These are phyloP conservation scores for Kodamaea suecica DNA, from an alignment of 1,139 yeast genomes.

Conservation along the genomic window DNA sequence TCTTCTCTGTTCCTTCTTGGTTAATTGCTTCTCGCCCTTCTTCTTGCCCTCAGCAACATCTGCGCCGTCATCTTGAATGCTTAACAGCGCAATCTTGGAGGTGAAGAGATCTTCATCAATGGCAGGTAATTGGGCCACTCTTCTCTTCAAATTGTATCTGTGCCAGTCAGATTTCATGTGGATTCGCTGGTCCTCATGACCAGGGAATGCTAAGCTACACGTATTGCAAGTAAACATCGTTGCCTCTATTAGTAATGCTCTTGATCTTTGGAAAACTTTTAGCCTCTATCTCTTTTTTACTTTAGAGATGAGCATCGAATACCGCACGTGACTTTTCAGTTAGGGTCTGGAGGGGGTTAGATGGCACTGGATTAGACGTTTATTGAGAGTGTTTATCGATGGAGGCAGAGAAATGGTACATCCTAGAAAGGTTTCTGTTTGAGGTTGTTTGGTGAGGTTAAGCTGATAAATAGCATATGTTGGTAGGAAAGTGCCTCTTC, in stretches of 20 bases:
- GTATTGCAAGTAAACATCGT: constrained; percentile 42
- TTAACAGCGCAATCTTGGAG: constrained; percentile 40
- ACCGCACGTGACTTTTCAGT: no score
- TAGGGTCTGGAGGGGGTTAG: no score
- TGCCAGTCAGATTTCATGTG: constrained; percentile 77
- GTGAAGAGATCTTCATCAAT: constrained; percentile 49
- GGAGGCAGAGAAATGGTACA: no score
- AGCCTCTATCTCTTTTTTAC: no score
- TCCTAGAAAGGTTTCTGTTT: no score
- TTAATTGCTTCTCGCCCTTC: constrained; percentile 33
- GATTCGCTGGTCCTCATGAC: constrained; percentile 40
- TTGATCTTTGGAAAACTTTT: neutral
- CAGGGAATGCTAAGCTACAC: constrained; percentile 40
- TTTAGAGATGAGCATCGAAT: no score
- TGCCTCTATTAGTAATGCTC: constrained; percentile 1
- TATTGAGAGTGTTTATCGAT: no score
- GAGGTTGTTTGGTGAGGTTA: no score
- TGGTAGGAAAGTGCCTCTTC: no score
- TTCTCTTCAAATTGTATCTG: constrained; percentile 57
- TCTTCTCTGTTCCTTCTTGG: constrained; percentile 64
- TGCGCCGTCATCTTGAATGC: constrained; percentile 19
- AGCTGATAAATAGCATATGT: no score
- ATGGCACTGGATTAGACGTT: no score
- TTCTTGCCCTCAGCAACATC: constrained; percentile 18
- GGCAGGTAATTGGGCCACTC: constrained; percentile 58